Conservation (phyloP, 2,329 filamentous ascomycete species). For the Triangularia setosa region DNA sequence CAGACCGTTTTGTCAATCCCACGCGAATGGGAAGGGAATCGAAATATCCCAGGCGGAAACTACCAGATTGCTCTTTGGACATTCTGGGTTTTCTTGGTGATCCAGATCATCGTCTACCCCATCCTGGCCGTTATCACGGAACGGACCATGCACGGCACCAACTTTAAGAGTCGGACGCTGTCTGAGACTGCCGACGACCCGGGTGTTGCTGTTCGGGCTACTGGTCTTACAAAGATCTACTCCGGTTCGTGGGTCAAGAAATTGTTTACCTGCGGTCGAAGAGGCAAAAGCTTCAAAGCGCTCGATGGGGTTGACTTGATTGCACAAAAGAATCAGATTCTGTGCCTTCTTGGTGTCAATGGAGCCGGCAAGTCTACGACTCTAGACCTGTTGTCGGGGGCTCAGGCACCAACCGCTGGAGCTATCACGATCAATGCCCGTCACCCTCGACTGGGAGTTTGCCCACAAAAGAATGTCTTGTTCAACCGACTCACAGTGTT, state of each 20-base stretch:
- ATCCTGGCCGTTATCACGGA: slow-evolving; percentile 33
- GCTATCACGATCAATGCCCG: slow-evolving; percentile 54
- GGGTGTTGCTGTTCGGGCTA: slow-evolving; percentile 14
- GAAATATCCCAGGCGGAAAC: neutral
- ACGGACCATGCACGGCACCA: slow-evolving; percentile 33
- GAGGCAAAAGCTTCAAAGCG: slow-evolving; percentile 38
- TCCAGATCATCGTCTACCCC: slow-evolving; percentile 34
- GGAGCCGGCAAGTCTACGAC: slow-evolving; percentile 70
- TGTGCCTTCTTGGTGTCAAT: slow-evolving; percentile 66
- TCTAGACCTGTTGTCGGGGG: slow-evolving; percentile 62
- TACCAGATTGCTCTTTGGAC: slow-evolving; percentile 28
- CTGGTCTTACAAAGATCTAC: slow-evolving; percentile 34
- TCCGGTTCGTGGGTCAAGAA: slow-evolving; percentile 28
- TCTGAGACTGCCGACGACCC: slow-evolving; percentile 10
- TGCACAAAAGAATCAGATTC: slow-evolving; percentile 58
- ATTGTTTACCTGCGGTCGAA: slow-evolving; percentile 30
- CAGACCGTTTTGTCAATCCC: neutral
- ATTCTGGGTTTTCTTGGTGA: slow-evolving; percentile 31
- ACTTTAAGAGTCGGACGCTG: slow-evolving; percentile 28
- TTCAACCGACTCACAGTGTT: slow-evolving; percentile 63
- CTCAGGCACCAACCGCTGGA: slow-evolving; percentile 57
- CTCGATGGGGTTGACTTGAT: slow-evolving; percentile 59
- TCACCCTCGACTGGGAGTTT: slow-evolving; percentile 46
- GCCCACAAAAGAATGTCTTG: slow-evolving; percentile 65
- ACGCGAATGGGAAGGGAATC: neutral